Conservation (phyloP, 2,329 filamentous ascomycete genomes). For the Periconia digitata region DNA sequence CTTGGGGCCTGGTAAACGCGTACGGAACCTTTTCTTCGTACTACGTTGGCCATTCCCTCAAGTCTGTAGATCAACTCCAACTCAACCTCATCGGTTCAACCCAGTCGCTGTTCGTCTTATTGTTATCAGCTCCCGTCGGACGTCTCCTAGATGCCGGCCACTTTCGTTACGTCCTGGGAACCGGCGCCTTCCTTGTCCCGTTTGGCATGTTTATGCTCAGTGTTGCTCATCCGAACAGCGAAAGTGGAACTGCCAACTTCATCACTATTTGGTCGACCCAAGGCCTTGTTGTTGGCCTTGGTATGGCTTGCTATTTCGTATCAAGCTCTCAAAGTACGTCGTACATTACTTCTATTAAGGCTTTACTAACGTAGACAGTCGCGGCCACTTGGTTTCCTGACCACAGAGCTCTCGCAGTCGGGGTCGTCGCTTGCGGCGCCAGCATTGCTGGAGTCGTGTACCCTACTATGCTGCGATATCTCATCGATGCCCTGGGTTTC, state of each 20-base stretch:
- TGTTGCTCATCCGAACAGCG: conserved; percentile 43
- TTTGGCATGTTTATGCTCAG: conserved; percentile 51
- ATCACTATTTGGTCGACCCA: conserved; percentile 50
- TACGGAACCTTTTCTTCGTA: conserved; percentile 55
- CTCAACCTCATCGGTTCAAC: conserved; percentile 53
- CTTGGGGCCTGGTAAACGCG: conserved; percentile 52
- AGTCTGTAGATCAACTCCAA: conserved; percentile 42
- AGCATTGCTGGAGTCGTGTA: conserved; percentile 51
- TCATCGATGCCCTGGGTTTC: conserved; percentile 48
- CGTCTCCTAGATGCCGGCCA: conserved; percentile 53
- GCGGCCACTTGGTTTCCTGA: conserved; percentile 54
- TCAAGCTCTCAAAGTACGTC: conserved; percentile 52
- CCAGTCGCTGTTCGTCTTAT: conserved; percentile 50
- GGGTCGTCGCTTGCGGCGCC: conserved; percentile 54
- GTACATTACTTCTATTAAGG: background rate
- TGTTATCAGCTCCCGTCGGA: conserved; percentile 50
- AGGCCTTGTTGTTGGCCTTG: conserved; percentile 50
- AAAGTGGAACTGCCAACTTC: conserved; percentile 43
- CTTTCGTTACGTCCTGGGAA: conserved; percentile 42
- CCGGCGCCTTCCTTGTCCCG: conserved; percentile 47
- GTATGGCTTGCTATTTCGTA: conserved; percentile 58
- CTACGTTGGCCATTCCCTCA: conserved; percentile 50
- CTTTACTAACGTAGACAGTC: conserved; percentile 37
- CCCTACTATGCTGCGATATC: conserved; percentile 50
- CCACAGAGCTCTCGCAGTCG: conserved; percentile 51